Conservation (phyloP, 23 red algal species). For the Gracilaria gracilis region DNA sequence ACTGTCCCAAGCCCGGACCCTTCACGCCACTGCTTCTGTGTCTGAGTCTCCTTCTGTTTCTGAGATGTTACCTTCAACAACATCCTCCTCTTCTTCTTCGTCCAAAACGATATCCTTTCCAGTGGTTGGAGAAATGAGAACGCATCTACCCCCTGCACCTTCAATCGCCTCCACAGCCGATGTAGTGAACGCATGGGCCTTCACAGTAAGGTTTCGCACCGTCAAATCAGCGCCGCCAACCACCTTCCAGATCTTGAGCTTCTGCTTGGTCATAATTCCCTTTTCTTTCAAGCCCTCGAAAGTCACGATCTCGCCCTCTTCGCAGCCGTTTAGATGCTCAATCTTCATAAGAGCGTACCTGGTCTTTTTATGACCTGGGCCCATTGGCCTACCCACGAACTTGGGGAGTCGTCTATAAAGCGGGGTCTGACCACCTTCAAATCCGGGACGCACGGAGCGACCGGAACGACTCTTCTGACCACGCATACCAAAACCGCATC, state of each 20-base stretch:
- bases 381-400: slow-evolving; percentile 93
- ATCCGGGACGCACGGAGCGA: slow-evolving; percentile 83
- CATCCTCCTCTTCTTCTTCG: slow-evolving; percentile 47
- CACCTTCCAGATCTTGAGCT: slow-evolving; percentile 91
- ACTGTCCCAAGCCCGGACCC: not conserved
- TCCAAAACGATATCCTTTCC: slow-evolving; percentile 78
- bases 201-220: slow-evolving; percentile 86
- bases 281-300: slow-evolving; percentile 69
- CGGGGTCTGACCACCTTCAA: slow-evolving; percentile 99
- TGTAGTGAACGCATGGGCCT: slow-evolving; percentile 95
- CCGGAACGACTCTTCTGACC: slow-evolving; percentile 97
- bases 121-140: slow-evolving; percentile 85
- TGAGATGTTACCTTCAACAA: slow-evolving; percentile 1
- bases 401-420: slow-evolving; percentile 96
- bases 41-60: not conserved
- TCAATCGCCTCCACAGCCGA: slow-evolving; percentile 88
- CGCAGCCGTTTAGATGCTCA: slow-evolving; percentile 79
- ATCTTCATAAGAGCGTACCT: slow-evolving; percentile 91
- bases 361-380: slow-evolving; percentile 87
- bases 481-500: slow-evolving; percentile 95
- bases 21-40: not conserved
- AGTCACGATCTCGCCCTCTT: slow-evolving; percentile 80
- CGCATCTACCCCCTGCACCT: slow-evolving; percentile 88
- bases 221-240: slow-evolving; percentile 84
- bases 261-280: slow-evolving; percentile 84